These are phyloP conservation scores for Sideroxylon spinosum DNA, from an alignment of 179 eudicot species.

Conservation along the genomic window DNA sequence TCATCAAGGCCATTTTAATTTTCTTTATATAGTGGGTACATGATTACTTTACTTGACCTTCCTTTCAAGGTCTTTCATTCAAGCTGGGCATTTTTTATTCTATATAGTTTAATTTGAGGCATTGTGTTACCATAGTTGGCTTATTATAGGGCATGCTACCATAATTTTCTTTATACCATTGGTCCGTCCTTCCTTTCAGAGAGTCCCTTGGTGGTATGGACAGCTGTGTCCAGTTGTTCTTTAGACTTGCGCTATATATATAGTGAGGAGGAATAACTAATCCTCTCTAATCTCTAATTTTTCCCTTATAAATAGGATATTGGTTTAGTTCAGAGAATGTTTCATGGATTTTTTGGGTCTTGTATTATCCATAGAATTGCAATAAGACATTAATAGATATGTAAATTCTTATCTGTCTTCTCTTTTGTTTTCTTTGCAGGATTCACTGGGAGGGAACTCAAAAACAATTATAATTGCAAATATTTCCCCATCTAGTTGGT, in stretches of 20 bases:
- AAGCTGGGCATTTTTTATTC: too few species aligned
- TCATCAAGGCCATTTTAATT: background rate
- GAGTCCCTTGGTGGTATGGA: too few species aligned
- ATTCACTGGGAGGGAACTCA: conserved; percentile 97
- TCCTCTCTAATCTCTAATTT: too few species aligned
- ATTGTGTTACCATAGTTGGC: too few species aligned
- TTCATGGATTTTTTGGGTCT: background rate
- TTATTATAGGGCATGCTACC: too few species aligned
- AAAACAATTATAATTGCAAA: conserved; percentile 94
- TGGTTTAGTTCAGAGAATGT: background rate
- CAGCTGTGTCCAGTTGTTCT: too few species aligned
- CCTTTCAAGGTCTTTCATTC: too few species aligned
- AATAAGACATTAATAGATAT: background rate
- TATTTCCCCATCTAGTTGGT: conserved; percentile 89
- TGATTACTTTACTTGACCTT: background rate
- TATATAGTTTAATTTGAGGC: too few species aligned
- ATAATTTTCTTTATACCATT: too few species aligned
- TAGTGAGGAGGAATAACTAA: too few species aligned
- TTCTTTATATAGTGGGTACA: background rate
- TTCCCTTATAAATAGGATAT: background rate
- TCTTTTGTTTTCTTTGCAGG: conserved; percentile 41
- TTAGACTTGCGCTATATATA: too few species aligned
- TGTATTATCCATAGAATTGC: background rate
- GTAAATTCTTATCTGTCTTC: background rate
- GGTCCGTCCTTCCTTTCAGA: too few species aligned